A percentile compares a stretch with the other conserved stretches of the same genome.
These are phyloP conservation scores for Setomelanomma holmii DNA, from an alignment of 2,329 filamentous ascomycete genomes.

Conservation along the genomic window DNA sequence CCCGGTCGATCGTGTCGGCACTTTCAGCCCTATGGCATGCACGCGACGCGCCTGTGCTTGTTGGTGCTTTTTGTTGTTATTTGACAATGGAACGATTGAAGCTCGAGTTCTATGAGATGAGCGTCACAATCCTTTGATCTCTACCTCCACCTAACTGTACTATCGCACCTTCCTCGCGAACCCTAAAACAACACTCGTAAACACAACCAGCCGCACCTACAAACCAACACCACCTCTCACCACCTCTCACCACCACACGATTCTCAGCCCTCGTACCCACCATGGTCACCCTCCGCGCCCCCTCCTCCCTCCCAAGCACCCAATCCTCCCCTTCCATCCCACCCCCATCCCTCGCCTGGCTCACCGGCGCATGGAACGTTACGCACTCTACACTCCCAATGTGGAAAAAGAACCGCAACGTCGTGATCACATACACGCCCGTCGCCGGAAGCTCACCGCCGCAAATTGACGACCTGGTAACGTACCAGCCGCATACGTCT, in stretches of 20 bases:
- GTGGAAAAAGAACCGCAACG: constrained; percentile 82
- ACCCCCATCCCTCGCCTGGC: constrained; percentile 48
- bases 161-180: not conserved
- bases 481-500: constrained; percentile 65
- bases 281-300: constrained; percentile 36
- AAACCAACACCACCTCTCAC: not conserved
- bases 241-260: not conserved
- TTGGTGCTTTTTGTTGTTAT: not conserved
- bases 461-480: constrained; percentile 73
- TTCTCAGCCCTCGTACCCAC: not conserved
- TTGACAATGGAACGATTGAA: not conserved
- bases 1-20: constrained; percentile 7
- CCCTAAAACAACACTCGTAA: not conserved
- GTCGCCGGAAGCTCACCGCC: constrained; percentile 29
- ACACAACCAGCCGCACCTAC: not conserved
- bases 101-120: not conserved
- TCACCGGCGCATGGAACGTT: constrained; percentile 46
- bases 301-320: constrained; percentile 29
- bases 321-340: constrained; percentile 21
- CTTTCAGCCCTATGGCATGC: constrained; percentile 15
- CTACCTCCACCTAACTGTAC: not conserved
- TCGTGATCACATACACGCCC: constrained; percentile 76
- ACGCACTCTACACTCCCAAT: constrained; percentile 59
- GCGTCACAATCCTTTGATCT: not conserved
- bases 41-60: not conserved